phyloP scores from a whole-genome alignment of 371 early-diverging fungal species.

The Mucor piriformis region DNA sequence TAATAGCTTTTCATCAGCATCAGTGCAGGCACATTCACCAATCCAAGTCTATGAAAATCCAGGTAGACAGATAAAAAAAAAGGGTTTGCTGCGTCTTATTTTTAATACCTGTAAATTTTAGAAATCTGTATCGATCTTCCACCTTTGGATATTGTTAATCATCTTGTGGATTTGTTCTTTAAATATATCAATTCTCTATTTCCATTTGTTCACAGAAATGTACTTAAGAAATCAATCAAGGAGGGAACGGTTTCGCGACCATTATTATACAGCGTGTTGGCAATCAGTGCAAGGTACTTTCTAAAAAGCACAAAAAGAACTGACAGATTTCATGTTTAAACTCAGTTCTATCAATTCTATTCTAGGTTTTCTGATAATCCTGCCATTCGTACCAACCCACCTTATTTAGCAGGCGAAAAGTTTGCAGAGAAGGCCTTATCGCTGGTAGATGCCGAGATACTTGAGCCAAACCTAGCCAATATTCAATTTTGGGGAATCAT shows the following conservation, averaged over 20 bases:
- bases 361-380: conserved; percentile 45
- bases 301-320: neutral
- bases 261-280: conserved; percentile 46
- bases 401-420: conserved; percentile 46
- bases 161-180: conserved; percentile 62
- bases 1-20: conserved; percentile 4
- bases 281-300: conserved; percentile 45
- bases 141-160: conserved; percentile 52
- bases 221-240: conserved; percentile 31
- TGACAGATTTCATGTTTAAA: neutral
- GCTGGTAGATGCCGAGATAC: conserved; percentile 38
- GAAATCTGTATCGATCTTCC: conserved; percentile 31
- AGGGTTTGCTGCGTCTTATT: too few relatives aligned
- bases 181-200: conserved; percentile 56
- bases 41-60: conserved; percentile 22
- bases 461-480: conserved; percentile 58
- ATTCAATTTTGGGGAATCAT: conserved; percentile 66
- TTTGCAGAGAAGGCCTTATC: conserved; percentile 46
- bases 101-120: neutral
- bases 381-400: conserved; percentile 41
- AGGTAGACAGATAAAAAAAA: conserved; percentile 13
- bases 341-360: neutral
- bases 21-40: conserved; percentile 9
- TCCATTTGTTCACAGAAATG: conserved; percentile 54
- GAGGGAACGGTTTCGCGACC: conserved; percentile 41